Evolutionary conservation across 495 filamentous ascomycete species (phyloP), one percentile per base, ranked within the genome.

Genomic region (Recurvomyces mirabilis): DNA sequence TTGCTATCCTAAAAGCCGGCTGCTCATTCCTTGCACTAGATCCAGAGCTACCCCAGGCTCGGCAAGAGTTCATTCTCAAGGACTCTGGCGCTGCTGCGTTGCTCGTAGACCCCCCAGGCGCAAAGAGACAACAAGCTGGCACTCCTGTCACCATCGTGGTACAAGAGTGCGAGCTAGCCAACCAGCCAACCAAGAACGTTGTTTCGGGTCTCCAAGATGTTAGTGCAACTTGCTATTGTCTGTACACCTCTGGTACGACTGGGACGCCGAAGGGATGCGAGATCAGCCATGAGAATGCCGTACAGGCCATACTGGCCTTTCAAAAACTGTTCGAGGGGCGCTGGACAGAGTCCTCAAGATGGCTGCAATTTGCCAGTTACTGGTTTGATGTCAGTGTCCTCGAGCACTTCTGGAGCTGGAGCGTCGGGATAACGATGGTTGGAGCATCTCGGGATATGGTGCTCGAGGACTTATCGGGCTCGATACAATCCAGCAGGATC

Each of bases 351-450:
- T 56, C 73, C 12, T 89, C 85, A 1, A 70, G 77, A 35, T 91
- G 82, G 76, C 66, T 93, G 12, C 85, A 93, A 58, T 93, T 93
- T 54, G 86, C 86, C 5, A 85, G 83, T 0, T 82, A 87, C 41
- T 84, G 89, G 57, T 93, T 93, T 46, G 85, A 93, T 52, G 85
- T 91, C 17, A 85, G 81, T 21, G 82, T 91, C 5, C 66, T 91
- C 13, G 86, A 93, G 58, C 84, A 89, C 51, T 93, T 82, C 59
- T 91, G 83, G 83, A 85, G 74, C 37, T 93, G 86, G 86, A 84
- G 75, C 35, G 79, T 86, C 10, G 84, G 85, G 5, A 84, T 91
- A 32, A 78, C 79, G 9, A 74, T 91, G 4, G 79, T 83, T 1
- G 81, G 82, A 13, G 84, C 80, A 3, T 80, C 84, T 0, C 70